Percentiles rank a stretch among this genome's conserved stretches.
Evolutionary conservation across 2,329 filamentous ascomycete species (phyloP).

Genomic region (Paecilomyces variotii): DNA sequence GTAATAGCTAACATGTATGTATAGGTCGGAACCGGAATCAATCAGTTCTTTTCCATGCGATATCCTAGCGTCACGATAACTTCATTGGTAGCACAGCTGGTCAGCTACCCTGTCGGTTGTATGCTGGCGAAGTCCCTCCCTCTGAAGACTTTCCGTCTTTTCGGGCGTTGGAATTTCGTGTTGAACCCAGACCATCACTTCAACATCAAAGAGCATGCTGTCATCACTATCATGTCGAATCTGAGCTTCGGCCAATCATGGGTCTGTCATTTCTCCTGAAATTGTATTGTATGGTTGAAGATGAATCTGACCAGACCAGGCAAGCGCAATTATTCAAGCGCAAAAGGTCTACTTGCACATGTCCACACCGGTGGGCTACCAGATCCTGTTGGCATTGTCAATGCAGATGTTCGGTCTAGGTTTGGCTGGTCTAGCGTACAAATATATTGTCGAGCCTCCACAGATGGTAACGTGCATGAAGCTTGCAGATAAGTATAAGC

Average conservation of each 20-base stretch:
- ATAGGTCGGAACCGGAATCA: slow-evolving; percentile 37
- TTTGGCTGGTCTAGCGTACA: slow-evolving; percentile 27
- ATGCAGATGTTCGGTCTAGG: slow-evolving; percentile 33
- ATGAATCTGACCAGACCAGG: slow-evolving; percentile 25
- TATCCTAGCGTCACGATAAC: slow-evolving; percentile 41
- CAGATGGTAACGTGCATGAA: slow-evolving; percentile 15
- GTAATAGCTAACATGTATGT: background rate
- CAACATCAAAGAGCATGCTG: slow-evolving; percentile 42
- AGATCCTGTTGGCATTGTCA: slow-evolving; percentile 28
- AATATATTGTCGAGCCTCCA: slow-evolving; percentile 30
- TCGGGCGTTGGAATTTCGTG: slow-evolving; percentile 11
- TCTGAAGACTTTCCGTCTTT: slow-evolving; percentile 18
- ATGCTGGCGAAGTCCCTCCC: slow-evolving; percentile 33
- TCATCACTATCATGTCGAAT: slow-evolving; percentile 43
- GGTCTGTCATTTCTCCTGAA: slow-evolving; percentile 3
- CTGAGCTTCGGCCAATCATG: slow-evolving; percentile 35
- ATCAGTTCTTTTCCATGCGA: slow-evolving; percentile 42
- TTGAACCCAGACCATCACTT: slow-evolving; percentile 38
- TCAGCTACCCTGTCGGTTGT: slow-evolving; percentile 38
- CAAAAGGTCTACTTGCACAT: slow-evolving; percentile 31
- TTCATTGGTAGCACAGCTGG: slow-evolving; percentile 38
- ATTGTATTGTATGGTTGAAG: background rate
- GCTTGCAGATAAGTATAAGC: background rate
- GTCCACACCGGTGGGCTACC: slow-evolving; percentile 26
- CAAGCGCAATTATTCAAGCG: slow-evolving; percentile 37